Evolutionary conservation across 805 yeast genomes (phyloP), one percentile per base, ranked within the genome.

Genomic region (Candida parachauliodes): DNA sequence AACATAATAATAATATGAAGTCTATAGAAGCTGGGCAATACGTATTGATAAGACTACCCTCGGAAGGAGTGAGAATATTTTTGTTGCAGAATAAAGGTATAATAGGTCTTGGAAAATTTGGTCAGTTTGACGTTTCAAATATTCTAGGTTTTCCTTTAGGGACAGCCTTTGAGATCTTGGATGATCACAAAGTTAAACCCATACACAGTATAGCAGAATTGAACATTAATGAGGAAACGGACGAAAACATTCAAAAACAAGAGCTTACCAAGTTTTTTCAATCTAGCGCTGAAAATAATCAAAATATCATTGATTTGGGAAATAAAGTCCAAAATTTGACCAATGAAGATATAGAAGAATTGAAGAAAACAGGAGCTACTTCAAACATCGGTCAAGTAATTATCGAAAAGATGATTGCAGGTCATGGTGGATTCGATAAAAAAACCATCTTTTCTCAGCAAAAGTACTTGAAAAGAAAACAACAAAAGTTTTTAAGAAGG

Each of bases 391-490:
- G 95, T 17, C 83, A 81, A 49, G 79, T 79, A 32, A 83, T 93
- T 48, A 88, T 91, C 40, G 83, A 83, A 44, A 77, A 76, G 47
- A 85, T 93, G 62, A 82, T 88, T 43, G 81, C 80, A 43, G 79
- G 89, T 9, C 98, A 93, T 60, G 83, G 72, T 25, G 84, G 86
- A 8, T 93, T 93, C 55, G 87, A 86, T 49, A 82, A 86, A 56
- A 93, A 93, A 60, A 93, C 98, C 5, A 67, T 80, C 20, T 87
- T 75, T 53, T 87, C 96, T 2, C 96, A 93, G 59, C 95, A 85
- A 49, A 93, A 93, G 63, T 93, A 93, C 59, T 62, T 91, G 50
- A 81, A 83, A 46, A 77, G 99, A 51, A 93, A 93, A 62, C 94
- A 88, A 60, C 88, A 83, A 57, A 93, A 93, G 66, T 93, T 86